Evolutionary conservation across 2,329 filamentous ascomycete species (phyloP), one percentile per base, ranked within the genome.

Genomic region (Fonsecaea multimorphosa): DNA sequence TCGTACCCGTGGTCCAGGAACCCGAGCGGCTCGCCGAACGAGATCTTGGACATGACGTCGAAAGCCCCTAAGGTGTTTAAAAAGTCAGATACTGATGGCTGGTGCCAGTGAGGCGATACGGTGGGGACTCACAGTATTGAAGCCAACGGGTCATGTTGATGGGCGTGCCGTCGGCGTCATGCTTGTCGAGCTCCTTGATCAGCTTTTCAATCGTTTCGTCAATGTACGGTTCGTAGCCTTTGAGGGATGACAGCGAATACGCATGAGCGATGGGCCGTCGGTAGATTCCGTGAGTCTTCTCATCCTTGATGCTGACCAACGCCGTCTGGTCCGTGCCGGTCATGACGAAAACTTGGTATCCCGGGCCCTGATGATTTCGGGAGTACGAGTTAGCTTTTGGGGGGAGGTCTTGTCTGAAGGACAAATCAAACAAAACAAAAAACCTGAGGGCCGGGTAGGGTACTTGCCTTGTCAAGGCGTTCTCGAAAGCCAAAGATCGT

Each of bases 111-210:
- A 34, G 11, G 32, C 29, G 1, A n/a, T 32, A 5, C 12, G 24
- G 32, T 11, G 12, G 9, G 31, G 1, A 31, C 58, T 60, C 19
- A 60, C 58, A 60, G 31, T 34, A 60, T 27, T 60, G 58, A 46
- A 60, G 44, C 58, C 58, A 60, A 29, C 58, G 58, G 14, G 58
- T 60, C 58, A 60, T 60, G 31, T 60, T 60, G 58, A 60, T 60
- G 1, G 58, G 31, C 5, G 58, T 52, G 12, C 44, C 44, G 46
- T 51, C 31, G 19, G 58, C 58, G 31, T 60, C 58, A 29, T 60
- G 58, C 19, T 60, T 60, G 19, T 60, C 58, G 19, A 60, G 58
- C 11, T 60, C 58, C 2, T 29, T 24, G 9, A 60, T 60, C 58
- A 60, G 32, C 24, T 60, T 60, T 19, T 60, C 58, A 22, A 60